Base-by-base conservation (phyloP, 2,329 filamentous ascomycete genomes). In the Paracamarosporium sp. region DNA sequence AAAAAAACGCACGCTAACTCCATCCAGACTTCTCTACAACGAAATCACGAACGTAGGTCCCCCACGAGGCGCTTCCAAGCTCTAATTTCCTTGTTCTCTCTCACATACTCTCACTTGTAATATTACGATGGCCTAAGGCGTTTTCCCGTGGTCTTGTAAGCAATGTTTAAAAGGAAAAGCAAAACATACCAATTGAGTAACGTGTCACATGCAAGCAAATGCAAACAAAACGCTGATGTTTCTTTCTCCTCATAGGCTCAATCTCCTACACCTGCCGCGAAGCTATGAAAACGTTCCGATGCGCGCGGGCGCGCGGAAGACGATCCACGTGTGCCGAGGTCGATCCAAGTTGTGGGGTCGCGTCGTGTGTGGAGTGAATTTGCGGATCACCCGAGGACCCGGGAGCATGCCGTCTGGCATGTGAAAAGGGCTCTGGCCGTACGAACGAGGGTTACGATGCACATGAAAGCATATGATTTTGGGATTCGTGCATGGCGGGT, bases 11-110 rank as follows among this genome's bases (percentile, higher is more conserved):
- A 47, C 57, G 53, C 62, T 62, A 66, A 67, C 40, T 28, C 40
- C 17, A 58, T 67, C 50, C 61, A 95, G 90, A 51, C 80, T 97
- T 66, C 80, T 97, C 50, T 96, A 96, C 79, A 91, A 94, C 69
- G 91, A 95, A 78, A 95, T 96, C 73, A 93, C 91, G 17, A 86
- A 87, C 59, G 84, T 91, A 56, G 90, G 90, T 61, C 79, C 82
- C 57, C 83, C 87, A 59, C 86, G 88, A n/a, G 76, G 79, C 59
- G 81, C 81, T 36, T 73, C 81, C 44, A 83, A 83, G 74, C 71
- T 80, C 67, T 80, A 76, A 57, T 38, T 40, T 20, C 27, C 28
- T 25, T 48, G n/a, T n/a, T n/a, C n/a, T n/a, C n/a, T n/a, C n/a
- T n/a, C n/a, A n/a, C n/a, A n/a, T n/a, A n/a, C 13, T 30, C 20